These are phyloP conservation scores for Arthrinium phaeospermum DNA, from an alignment of 2,329 filamentous ascomycete species.

Conservation along the genomic window DNA sequence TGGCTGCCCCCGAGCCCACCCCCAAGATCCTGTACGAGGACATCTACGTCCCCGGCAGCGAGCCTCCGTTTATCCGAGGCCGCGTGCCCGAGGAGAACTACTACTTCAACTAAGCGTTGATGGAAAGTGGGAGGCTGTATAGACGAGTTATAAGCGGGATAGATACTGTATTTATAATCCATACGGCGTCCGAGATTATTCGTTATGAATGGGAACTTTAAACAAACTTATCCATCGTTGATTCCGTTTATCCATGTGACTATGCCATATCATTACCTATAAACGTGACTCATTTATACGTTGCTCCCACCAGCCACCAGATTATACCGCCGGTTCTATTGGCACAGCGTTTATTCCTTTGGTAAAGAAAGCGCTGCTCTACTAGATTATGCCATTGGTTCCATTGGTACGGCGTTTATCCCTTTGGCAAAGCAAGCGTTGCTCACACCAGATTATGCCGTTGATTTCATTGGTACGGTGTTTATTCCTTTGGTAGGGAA, in stretches of 20 bases:
- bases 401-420: too few species aligned
- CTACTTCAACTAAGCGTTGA: conserved; percentile 70
- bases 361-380: too few species aligned
- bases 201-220: conserved; percentile 18
- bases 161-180: conserved; percentile 10
- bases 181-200: conserved; percentile 22
- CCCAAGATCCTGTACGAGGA: conserved; percentile 91
- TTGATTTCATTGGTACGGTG: too few species aligned
- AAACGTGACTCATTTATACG: not conserved
- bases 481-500: too few species aligned
- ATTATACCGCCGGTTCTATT: not conserved
- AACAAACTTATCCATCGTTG: not conserved
- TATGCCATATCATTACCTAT: not conserved
- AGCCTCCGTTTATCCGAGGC: conserved; percentile 88
- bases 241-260: not conserved
- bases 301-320: too few species aligned
- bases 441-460: not conserved
- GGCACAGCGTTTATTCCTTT: too few species aligned
- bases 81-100: conserved; percentile 91
- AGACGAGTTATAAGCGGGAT: conserved; percentile 2
- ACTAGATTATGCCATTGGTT: not conserved
- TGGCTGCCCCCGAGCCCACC: conserved; percentile 79
- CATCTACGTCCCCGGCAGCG: conserved; percentile 88
- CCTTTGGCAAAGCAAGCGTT: too few species aligned
- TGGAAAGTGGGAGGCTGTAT: conserved; percentile 16